Evolutionary conservation across 371 early-diverging fungal genomes (phyloP), one percentile per base, ranked within the genome.

Genomic region (Lichtheimia ramosa): DNA sequence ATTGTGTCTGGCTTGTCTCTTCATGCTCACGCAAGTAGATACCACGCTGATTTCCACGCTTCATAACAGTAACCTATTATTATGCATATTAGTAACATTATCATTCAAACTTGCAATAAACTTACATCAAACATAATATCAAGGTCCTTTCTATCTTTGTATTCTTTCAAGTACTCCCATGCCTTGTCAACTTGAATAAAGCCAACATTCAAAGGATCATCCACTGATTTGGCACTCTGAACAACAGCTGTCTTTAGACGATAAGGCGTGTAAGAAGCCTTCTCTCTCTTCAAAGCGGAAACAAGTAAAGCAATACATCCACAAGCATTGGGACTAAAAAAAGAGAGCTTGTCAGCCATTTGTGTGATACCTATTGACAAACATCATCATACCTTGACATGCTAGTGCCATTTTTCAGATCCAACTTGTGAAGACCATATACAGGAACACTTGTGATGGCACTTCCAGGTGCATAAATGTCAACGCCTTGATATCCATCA

Each of bases 401-500:
- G 64, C 90, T 90, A 15, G 96, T 94, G 49, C 96, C 98, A 70
- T 97, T 97, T 88, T 91, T 92, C 48, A 94, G 79, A 64, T 89
- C 90, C 52, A 85, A 70, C 55, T 84, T 83, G 58, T 89, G 75
- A n/a, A 88, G 77, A 10, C 83, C 88, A 71, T 93, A 97, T 20
- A 88, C 83, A n/a, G 98, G 96, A 20, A 93, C 90, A 61, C 89
- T 86, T n/a, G 96, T 91, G 53, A 96, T 90, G 12, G 97, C 97
- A 53, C 90, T 89, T 15, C 97, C 97, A 8, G 96, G 96, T 5
- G 94, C 95, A 73, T 93, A 96, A 25, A 96, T 81, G 65, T 88
- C 84, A 4, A 91, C 88, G 34, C 94, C 94, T 18, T 84, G 78
- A 54, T 85, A 92, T 3, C 98, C 98, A 68, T 96, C 96, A 5